Conservation (phyloP, 2,329 filamentous ascomycete genomes). For the Fusarium equiseti region DNA sequence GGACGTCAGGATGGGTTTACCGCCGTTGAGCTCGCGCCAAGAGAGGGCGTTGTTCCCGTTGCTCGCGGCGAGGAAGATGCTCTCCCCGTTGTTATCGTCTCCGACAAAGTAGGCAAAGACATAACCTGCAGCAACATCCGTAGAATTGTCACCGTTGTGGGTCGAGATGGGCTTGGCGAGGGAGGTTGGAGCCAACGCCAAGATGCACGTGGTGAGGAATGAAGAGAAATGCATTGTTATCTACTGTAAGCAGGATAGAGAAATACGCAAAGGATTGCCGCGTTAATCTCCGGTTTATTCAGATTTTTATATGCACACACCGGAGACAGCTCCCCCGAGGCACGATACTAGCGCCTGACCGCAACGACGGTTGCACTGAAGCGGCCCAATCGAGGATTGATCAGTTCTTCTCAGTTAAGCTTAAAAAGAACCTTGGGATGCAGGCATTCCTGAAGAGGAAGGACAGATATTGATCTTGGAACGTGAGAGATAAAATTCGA, state of each 20-base stretch:
- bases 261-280: neutral
- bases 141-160: neutral
- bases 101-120: conserved; percentile 15
- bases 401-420: neutral
- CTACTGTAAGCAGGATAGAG: neutral
- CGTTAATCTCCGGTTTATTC: neutral
- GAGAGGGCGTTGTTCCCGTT: conserved; percentile 1
- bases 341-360: neutral
- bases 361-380: neutral
- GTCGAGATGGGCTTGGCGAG: conserved; percentile 8
- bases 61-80: conserved; percentile 15
- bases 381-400: neutral
- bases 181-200: conserved; percentile 7
- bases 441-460: conserved; percentile 5
- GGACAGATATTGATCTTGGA: conserved; percentile 1
- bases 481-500: neutral
- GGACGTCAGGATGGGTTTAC: conserved; percentile 3
- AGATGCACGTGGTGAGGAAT: conserved; percentile 5
- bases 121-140: neutral
- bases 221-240: neutral
- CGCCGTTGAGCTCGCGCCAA: conserved; percentile 3
- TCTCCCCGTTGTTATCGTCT: conserved; percentile 3
- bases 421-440: conserved; percentile 13
- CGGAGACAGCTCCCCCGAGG: neutral
- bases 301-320: neutral